Evolutionary conservation across 1,139 yeast genomes (phyloP), one percentile per base, ranked within the genome.

Genomic region (Saccharomyces hybrid): DNA sequence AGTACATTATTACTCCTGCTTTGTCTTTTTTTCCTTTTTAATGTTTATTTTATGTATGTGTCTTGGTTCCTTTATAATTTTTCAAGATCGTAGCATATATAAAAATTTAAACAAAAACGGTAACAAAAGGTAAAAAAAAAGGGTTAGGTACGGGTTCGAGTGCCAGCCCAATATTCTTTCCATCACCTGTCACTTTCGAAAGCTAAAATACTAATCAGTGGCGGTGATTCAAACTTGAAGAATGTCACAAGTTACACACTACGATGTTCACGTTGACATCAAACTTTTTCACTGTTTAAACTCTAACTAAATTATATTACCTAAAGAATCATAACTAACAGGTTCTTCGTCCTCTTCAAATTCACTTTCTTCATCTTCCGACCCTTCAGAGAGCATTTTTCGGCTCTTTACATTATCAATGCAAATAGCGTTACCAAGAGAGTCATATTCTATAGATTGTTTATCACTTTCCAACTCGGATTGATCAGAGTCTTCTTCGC

Each of bases 371-470:
- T 52, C 51, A 64, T 61, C 63, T 7, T 66, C 62, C n/a, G 56
- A 60, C 4, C 61, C 71, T 5, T 63, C 64, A 9, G 24, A 38
- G 16, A 19, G 24, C 24, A 19, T 1, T 38, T 16, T 7, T 59
- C 64, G 21, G 66, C 71, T 8, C 66, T 71, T 12, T 63, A 38
- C 69, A 1, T 62, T 64, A 6, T 57, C 59, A 19, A 26, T 31
- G 21, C 32, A 56, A 56, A 59, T 64, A 48, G 50, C 55, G 55
- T 56, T 68, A 47, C 64, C 68, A 48, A 59, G 49, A 16, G 57
- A 56, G 51, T 68, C 73, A 14, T 65, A 68, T 11, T 63, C 66
- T 1, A 64, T 62, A 11, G 62, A 58, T n/a, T 59, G 64, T 2
- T 53, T 58, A 19, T 66, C 68, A 2, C 64, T 71, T 4, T 59